These are phyloP conservation scores for Babjeviella inositovora DNA, from an alignment of 805 yeast genomes.

Conservation along the genomic window DNA sequence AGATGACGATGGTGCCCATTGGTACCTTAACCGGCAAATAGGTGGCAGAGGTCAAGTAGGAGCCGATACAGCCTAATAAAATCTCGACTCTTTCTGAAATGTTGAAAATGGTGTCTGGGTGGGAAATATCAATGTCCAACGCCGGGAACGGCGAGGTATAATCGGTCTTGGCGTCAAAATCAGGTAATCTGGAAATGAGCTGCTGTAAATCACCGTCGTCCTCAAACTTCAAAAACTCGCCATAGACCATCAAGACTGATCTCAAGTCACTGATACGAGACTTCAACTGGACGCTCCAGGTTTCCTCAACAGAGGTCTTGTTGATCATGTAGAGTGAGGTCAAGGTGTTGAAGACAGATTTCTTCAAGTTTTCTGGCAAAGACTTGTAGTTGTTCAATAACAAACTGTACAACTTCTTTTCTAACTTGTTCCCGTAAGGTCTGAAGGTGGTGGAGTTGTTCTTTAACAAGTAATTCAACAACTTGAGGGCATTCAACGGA, in stretches of 20 bases:
- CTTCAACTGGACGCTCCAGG: conserved; percentile 28
- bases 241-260: conserved; percentile 38
- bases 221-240: conserved; percentile 36
- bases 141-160: conserved; percentile 16
- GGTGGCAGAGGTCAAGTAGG: conserved; percentile 30
- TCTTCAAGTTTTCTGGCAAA: conserved; percentile 21
- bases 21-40: conserved; percentile 45
- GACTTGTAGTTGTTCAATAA: conserved; percentile 16
- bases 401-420: conserved; percentile 21
- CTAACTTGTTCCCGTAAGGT: conserved; percentile 56
- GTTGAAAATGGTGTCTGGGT: conserved; percentile 30
- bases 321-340: conserved; percentile 44
- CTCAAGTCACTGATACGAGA: conserved; percentile 34
- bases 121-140: conserved; percentile 42
- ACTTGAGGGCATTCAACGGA: conserved; percentile 16
- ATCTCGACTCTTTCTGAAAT: conserved; percentile 34
- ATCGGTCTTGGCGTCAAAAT: conserved; percentile 3
- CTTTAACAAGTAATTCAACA: conserved; percentile 24
- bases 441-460: conserved; percentile 68
- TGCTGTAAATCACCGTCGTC: conserved; percentile 34
- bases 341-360: conserved; percentile 25
- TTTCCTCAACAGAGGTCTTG: conserved; percentile 27
- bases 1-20: conserved; percentile 33
- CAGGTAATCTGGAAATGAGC: conserved; percentile 16
- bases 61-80: conserved; percentile 21